Base-by-base conservation (phyloP, 805 yeast species). In the Tetrapisispora taiwanensis region DNA sequence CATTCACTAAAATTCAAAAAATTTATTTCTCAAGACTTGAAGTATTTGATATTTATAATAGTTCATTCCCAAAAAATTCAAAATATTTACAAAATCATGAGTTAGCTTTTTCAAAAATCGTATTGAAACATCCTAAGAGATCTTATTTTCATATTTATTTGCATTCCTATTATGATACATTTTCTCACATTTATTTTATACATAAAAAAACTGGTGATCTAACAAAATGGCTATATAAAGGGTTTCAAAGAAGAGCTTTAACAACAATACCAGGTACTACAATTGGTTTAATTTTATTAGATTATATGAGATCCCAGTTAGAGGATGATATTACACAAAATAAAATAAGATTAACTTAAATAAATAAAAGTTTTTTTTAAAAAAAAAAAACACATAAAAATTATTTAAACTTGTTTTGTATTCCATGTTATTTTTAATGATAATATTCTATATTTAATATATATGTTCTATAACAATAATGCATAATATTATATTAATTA, bases 201-300 rank as follows among this genome's bases (percentile, higher is more conserved):
- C 75, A 76, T 52, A 63, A 66, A 15, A 79, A 76, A 44, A 73
- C 85, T 3, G 70, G 70, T 26, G 41, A 50, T 17, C 38, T 49
- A 79, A 57, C 73, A 31, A 72, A 72, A 22, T 79, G 89, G 76
- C 72, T 80, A 9, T 90, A 88, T 57, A 80, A 78, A 50, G 97
- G 97, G 0, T 86, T 84, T 57, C 67, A 73, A 7, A 67, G 81
- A 46, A 82, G 81, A 48, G 82, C 95, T 0, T 55, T 84, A 39
- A 74, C 86, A 0, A 78, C 84, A 1, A 76, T 89, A 36, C 97
- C 97, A 1, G 86, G 95, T 2, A 85, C 96, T 1, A 83, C 94
- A 35, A 75, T 87, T 35, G 96, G 95, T 0, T 68, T 90, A 32
- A 66, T 90, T 39, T 86, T 86, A 14, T 78, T 90, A 61, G 97